These are phyloP conservation scores for Chalciporus piperatus DNA, from an alignment of 768 basidiomycete genomes.

Conservation along the genomic window DNA sequence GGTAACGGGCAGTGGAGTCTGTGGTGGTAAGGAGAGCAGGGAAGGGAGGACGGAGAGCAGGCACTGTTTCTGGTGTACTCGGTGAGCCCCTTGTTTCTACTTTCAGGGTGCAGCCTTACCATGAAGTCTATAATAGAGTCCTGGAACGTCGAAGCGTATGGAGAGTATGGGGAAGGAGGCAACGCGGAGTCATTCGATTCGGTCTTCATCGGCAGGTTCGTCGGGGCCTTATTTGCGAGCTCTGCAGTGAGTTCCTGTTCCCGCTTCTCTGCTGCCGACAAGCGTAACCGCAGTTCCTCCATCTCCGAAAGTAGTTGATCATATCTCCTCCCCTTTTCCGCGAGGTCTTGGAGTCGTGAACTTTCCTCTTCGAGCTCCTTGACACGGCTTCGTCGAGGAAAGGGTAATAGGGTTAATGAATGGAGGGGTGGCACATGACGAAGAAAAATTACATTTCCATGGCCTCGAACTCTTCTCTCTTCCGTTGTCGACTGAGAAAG, in stretches of 20 bases:
- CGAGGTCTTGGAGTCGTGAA: conserved; percentile 60
- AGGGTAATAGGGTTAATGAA: conserved; percentile 18
- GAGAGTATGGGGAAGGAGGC: conserved; percentile 41
- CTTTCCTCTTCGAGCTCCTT: conserved; percentile 84
- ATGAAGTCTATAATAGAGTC: conserved; percentile 68
- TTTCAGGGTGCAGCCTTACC: conserved; percentile 39
- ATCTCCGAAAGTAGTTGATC: conserved; percentile 54
- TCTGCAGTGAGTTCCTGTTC: conserved; percentile 65
- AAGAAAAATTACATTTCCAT: conserved; percentile 78
- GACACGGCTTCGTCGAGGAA: conserved; percentile 56
- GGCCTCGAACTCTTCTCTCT: conserved; percentile 86
- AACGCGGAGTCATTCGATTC: conserved; percentile 56
- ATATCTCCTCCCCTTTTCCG: conserved; percentile 42
- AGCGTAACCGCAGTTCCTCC: conserved; percentile 62
- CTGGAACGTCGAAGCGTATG: conserved; percentile 36
- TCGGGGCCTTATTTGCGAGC: conserved; percentile 43
- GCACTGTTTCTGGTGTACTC: conserved; percentile 48
- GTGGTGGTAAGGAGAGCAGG: conserved; percentile 65
- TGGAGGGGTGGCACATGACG: conserved; percentile 4
- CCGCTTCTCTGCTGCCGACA: conserved; percentile 62
- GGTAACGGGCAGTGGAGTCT: conserved; percentile 50
- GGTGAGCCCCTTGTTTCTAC: conserved; percentile 14
- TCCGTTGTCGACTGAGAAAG: conserved; percentile 86
- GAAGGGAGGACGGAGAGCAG: conserved; percentile 76
- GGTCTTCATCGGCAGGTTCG: conserved; percentile 46